Evolutionary conservation across 2,329 filamentous ascomycete species (phyloP), one percentile per base, ranked within the genome.

Genomic region (Aspergillus persii): DNA sequence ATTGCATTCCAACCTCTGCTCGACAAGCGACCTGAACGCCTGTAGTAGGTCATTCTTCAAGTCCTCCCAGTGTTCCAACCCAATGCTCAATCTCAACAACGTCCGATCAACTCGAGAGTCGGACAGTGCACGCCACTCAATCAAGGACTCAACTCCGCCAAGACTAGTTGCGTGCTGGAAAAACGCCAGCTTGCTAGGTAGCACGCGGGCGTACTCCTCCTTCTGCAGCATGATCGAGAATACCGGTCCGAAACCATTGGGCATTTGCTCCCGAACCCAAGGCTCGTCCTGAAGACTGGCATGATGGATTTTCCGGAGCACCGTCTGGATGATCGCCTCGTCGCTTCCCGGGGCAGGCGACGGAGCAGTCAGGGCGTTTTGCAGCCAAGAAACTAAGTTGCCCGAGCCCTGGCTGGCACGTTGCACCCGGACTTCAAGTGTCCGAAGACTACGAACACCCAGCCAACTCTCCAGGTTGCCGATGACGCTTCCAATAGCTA

Each of bases 141-240:
- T 92, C 79, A 98, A 77, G 71, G 91, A 96, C 83, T 98, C 95
- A 12, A 98, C 92, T 6, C 94, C 93, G 1, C 94, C 94, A 27
- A 99, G 77, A 74, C 91, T 96, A 1, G 95, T 99, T 2, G 94
- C 94, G 76, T 99, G 94, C 68, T 96, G 91, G 79, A 98, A 98
- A 36, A 96, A 82, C 1, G 80, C 72, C 72, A 98, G 76, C 75
- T 90, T 89, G 69, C 88, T 90, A 3, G 95, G 95, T 63, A 99
- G 75, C 26, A 77, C 74, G 65, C 82, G 84, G 2, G 94, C 92
- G 53, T 83, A 72, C 0, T 81, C 77, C 60, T 83, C 80, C 1
- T 81, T 78, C 65, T 84, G 83, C 76, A 91, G 80, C 60, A 83
- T 82, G 26, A 97, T 80, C 1, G 89, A 83, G 70, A 98, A 98